These are phyloP conservation scores for Larix sibirica DNA, from an alignment of 83 land plant genomes.

Conservation along the genomic window DNA sequence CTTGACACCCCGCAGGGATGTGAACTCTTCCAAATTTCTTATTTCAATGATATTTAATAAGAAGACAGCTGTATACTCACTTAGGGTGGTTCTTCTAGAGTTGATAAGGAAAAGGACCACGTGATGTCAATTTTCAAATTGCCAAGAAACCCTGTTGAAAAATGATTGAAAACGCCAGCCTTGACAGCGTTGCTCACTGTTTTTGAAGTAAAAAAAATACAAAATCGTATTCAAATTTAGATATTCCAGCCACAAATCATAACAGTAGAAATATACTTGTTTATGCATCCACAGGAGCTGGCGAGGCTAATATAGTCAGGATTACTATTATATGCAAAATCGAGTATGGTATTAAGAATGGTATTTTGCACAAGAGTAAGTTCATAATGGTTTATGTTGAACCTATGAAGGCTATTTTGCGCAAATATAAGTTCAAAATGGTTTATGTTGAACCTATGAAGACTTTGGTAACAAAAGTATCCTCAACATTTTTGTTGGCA, in stretches of 20 bases:
- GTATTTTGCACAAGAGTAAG: constrained; percentile 88
- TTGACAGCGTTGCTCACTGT: constrained; percentile 95
- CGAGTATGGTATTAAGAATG: constrained; percentile 75
- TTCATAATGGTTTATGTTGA: constrained; percentile 98
- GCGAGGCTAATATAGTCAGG: constrained; percentile 99
- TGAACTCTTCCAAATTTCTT: too few relatives aligned
- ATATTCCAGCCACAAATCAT: constrained; percentile 76
- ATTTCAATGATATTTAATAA: too few relatives aligned
- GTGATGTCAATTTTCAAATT: too few relatives aligned
- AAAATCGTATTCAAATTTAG: constrained; percentile 94
- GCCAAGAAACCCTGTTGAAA: too few relatives aligned
- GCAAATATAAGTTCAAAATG: constrained; percentile 91
- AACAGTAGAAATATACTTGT: constrained; percentile 93
- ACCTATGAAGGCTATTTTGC: constrained; percentile 97
- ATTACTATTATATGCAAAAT: constrained; percentile 94
- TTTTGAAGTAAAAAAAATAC: constrained; percentile 87
- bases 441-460: constrained; percentile 99
- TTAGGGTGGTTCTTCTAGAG: too few relatives aligned
- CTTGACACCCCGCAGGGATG: too few relatives aligned
- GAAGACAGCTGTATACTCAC: too few relatives aligned
- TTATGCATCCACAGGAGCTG: constrained; percentile 99
- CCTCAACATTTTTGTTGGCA: constrained; percentile 84
- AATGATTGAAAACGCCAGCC: constrained; percentile 75
- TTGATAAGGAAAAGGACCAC: too few relatives aligned
- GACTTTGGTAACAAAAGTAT: constrained; percentile 97